Evolutionary conservation across 768 basidiomycete species (phyloP).

Genomic region (Dioszegia crocea): DNA sequence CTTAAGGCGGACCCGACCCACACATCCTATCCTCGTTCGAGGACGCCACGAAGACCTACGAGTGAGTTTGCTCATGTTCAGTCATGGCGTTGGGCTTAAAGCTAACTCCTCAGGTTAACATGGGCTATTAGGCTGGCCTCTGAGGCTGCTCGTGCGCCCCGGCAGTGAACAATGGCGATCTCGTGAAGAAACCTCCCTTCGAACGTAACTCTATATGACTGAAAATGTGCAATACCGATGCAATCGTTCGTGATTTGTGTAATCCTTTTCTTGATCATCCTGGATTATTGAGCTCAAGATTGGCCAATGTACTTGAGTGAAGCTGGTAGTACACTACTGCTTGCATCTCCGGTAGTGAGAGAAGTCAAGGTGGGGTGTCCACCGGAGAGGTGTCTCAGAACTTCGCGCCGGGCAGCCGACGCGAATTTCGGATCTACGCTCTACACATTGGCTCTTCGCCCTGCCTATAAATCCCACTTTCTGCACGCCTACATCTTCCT

Average conservation of each 20-base stretch:
- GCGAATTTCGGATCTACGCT: too few species aligned
- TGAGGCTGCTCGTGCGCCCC: slow-evolving; percentile 38
- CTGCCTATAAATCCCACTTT: not conserved
- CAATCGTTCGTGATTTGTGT: not conserved
- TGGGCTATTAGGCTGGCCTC: slow-evolving; percentile 73
- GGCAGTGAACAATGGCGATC: not conserved
- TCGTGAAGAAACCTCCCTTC: not conserved
- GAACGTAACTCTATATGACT: not conserved
- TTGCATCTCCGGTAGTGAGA: too few species aligned
- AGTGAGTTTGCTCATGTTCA: slow-evolving; percentile 49
- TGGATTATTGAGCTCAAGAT: too few species aligned
- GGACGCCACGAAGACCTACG: slow-evolving; percentile 80
- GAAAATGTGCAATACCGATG: slow-evolving; percentile 12
- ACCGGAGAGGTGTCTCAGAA: too few species aligned
- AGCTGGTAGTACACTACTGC: too few species aligned
- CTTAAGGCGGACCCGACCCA: slow-evolving; percentile 61
- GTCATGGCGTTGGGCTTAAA: not conserved
- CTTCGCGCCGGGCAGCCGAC: too few species aligned
- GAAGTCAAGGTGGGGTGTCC: too few species aligned
- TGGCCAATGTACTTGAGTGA: too few species aligned
- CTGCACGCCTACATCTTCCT: not conserved
- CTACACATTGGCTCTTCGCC: too few species aligned
- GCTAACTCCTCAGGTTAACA: slow-evolving; percentile 55
- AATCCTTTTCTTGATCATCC: not conserved
- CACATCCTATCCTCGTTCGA: slow-evolving; percentile 80